A percentile compares a stretch with the other conserved stretches of the same genome.
Evolutionary conservation across 345 rosid genomes (phyloP).

Genomic region (Triadica sebifera): DNA sequence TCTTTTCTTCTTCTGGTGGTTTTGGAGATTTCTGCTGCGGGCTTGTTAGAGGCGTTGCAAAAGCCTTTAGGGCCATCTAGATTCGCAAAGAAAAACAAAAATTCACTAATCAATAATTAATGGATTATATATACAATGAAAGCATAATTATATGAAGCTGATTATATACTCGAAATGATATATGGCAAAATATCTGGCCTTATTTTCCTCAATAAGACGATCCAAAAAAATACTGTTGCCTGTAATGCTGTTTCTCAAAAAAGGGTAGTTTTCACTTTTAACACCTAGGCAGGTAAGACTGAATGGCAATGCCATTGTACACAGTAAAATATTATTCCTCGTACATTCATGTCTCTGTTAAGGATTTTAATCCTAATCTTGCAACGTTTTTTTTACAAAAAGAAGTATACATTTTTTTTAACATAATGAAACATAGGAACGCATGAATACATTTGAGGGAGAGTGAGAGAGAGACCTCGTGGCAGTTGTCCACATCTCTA

Average conservation of each 20-base stretch:
- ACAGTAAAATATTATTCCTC: neutral
- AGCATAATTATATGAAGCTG: neutral
- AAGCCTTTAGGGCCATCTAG: slow-evolving; percentile 46
- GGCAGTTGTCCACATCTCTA: slow-evolving; percentile 35
- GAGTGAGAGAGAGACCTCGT: slow-evolving; percentile 51
- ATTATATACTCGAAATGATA: neutral
- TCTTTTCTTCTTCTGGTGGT: slow-evolving; percentile 36
- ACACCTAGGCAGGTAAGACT: neutral
- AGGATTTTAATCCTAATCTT: neutral
- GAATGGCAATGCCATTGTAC: neutral
- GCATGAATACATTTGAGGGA: neutral
- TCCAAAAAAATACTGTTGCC: neutral
- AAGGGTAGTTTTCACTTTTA: neutral
- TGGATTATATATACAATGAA: neutral
- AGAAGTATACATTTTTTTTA: neutral
- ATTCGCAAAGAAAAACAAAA: slow-evolving; percentile 4
- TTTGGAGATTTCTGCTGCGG: slow-evolving; percentile 22
- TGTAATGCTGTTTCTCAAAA: neutral
- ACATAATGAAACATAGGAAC: neutral
- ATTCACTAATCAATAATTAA: neutral
- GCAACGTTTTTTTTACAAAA: neutral
- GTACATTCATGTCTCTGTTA: neutral
- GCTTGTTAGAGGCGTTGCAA: slow-evolving; percentile 54
- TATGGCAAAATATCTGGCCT: no score
- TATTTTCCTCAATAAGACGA: no score